A percentile compares a stretch with the other conserved stretches of the same genome.
Conservation (phyloP, 345 rosid species). For the Populus deltoides region DNA sequence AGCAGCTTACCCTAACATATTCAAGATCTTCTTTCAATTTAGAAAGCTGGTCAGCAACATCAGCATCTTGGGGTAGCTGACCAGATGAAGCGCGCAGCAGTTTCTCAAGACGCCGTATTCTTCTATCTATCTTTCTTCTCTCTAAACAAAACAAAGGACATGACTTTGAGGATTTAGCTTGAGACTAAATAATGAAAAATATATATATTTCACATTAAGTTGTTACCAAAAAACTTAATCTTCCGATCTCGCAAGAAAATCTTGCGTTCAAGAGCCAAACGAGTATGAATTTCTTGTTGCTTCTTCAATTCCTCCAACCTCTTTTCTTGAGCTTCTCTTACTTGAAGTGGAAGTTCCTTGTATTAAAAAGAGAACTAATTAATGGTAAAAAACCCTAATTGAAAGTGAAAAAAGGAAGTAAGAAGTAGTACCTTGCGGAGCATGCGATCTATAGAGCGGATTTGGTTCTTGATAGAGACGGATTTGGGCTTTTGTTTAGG, state of each 20-base stretch:
- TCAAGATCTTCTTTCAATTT: conserved; percentile 97
- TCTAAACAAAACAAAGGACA: conserved; percentile 37
- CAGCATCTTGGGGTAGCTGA: conserved; percentile 60
- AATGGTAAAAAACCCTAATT: neutral
- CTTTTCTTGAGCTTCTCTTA: conserved; percentile 64
- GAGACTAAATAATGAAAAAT: neutral
- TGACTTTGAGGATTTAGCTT: neutral
- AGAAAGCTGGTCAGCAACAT: conserved; percentile 59
- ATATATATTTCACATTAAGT: neutral
- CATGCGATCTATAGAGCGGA: conserved; percentile 91
- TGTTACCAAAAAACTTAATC: conserved; percentile 86
- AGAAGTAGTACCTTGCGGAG: conserved; percentile 67
- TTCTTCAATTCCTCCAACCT: conserved; percentile 76
- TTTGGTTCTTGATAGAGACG: conserved; percentile 88
- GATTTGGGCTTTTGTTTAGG: conserved; percentile 63
- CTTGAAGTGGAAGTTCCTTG: conserved; percentile 71
- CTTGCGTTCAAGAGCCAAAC: conserved; percentile 81
- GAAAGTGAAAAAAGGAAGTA: neutral
- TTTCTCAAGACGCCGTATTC: conserved; percentile 87
- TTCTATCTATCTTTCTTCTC: conserved; percentile 89
- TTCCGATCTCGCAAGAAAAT: conserved; percentile 83
- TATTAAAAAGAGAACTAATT: neutral
- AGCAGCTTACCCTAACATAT: conserved; percentile 72
- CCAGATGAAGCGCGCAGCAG: conserved; percentile 72
- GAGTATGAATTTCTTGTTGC: conserved; percentile 82